Conservation (phyloP, 805 yeast species). For the Wickerhamomyces mucosus region DNA sequence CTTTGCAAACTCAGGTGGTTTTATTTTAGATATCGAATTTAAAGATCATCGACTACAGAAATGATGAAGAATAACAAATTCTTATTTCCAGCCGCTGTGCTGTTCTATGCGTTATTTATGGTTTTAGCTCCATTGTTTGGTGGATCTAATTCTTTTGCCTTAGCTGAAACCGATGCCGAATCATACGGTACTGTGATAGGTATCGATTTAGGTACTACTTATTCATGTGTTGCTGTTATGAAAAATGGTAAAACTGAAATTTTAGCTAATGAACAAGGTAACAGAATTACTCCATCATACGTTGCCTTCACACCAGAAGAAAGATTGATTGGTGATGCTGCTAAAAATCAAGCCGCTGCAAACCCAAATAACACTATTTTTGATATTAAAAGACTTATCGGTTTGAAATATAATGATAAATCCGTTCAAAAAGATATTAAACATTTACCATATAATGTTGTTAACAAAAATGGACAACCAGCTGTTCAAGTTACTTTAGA, state of each 20-base stretch:
- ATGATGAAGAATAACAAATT: slow-evolving; percentile 18
- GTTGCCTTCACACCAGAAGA: slow-evolving; percentile 91
- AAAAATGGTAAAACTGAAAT: slow-evolving; percentile 83
- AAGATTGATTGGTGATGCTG: slow-evolving; percentile 92
- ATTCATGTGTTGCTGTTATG: slow-evolving; percentile 92
- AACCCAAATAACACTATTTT: slow-evolving; percentile 82
- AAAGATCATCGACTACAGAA: slow-evolving; percentile 2
- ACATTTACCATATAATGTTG: slow-evolving; percentile 70
- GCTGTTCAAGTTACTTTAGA: slow-evolving; percentile 64
- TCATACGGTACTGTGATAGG: slow-evolving; percentile 69
- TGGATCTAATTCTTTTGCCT: slow-evolving; percentile 12
- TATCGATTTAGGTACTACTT: slow-evolving; percentile 95
- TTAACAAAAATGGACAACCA: slow-evolving; percentile 73
- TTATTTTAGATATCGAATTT: neutral
- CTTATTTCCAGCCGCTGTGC: slow-evolving; percentile 25
- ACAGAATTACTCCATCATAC: slow-evolving; percentile 92
- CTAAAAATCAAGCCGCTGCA: slow-evolving; percentile 90
- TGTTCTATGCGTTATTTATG: slow-evolving; percentile 20
- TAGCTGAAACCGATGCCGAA: slow-evolving; percentile 24
- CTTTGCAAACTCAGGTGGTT: neutral
- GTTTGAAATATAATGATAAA: slow-evolving; percentile 67
- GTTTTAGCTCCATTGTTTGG: slow-evolving; percentile 19
- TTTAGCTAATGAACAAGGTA: slow-evolving; percentile 93
- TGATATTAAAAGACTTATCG: slow-evolving; percentile 88
- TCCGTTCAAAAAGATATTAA: slow-evolving; percentile 75